Evolutionary conservation across 164 flowering plant species (phyloP), one percentile per base, ranked within the genome.

Genomic region (Pachysandra terminalis): DNA sequence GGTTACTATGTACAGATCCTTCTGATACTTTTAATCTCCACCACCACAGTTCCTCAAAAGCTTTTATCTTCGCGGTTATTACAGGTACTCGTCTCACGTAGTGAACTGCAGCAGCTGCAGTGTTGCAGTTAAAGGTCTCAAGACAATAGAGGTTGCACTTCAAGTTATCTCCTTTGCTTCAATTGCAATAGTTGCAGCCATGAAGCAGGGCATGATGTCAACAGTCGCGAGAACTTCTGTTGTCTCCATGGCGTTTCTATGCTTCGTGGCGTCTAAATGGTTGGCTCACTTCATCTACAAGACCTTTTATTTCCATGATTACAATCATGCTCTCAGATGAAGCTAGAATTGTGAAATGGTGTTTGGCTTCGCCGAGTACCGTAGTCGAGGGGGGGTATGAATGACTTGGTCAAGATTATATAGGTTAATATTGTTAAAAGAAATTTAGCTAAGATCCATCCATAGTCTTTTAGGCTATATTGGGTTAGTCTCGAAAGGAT

Each of bases 81-180:
- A 27, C 89, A 87, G 96, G 85, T 93, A 88, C 79, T 78, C 89
- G 94, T 77, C 89, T 45, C 97, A 93, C 71, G 90, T 86, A 27
- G 94, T 86, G 81, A 86, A 84, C 80, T 94, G 98, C 75, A 69
- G 80, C 62, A 94, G 97, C 71, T 94, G 98, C 76, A 83, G 71
- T 41, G 68, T 63, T 24, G 97, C 97, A 24, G 26, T 79, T 26
- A 87, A 86, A 67, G 74, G 78, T 63, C 86, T 94, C 24, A 87
- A 81, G 17, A 78, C 67, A 12, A 78, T 86, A 6, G 93, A 87
- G 68, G 81, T 81, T 0, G 78, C 73, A 25, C 70, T 94, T 67
- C 94, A 87, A 58, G 70, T 88, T 16, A n/a, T 79, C n/a, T 75
- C 95, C 23, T 10, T 93, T 59, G 84, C 79, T 68, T 64, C 71